Percentiles rank a stretch among this genome's conserved stretches.
phyloP scores from a whole-genome alignment of 257 asterid species.

The Nicotiana attenuata region DNA sequence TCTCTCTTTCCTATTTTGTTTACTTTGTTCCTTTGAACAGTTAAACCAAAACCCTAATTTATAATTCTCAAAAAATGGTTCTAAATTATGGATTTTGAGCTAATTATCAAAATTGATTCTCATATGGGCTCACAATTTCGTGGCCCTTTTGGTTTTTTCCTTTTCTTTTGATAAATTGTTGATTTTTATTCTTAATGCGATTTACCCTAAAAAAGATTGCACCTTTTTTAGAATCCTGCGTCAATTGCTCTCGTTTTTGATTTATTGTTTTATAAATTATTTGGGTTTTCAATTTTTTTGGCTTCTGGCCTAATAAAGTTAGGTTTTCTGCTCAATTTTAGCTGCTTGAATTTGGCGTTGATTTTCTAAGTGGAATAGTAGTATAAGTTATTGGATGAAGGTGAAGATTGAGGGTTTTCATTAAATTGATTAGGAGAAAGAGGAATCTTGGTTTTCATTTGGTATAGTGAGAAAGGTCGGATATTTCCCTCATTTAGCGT shows the following conservation, averaged over 20 bases:
- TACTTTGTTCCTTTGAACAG: not conserved
- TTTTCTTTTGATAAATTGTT: not conserved
- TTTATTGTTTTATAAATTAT: not conserved
- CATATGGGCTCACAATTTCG: conserved; percentile 11
- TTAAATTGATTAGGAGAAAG: conserved; percentile 18
- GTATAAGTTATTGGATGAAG: not conserved
- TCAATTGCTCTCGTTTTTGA: not conserved
- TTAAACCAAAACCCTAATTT: not conserved
- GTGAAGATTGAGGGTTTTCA: conserved; percentile 14
- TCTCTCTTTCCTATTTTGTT: not conserved
- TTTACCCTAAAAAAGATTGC: not conserved
- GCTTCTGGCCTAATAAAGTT: not conserved
- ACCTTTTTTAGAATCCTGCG: not conserved
- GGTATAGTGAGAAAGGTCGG: conserved; percentile 12
- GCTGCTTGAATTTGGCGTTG: not conserved
- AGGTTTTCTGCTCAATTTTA: not conserved
- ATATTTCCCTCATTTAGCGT: conserved; percentile 14
- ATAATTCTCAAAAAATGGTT: not conserved
- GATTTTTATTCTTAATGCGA: conserved; percentile 7
- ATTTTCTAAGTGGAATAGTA: not conserved
- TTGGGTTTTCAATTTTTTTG: not conserved
- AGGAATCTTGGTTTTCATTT: conserved; percentile 9
- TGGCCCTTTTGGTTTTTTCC: not conserved
- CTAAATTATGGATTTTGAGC: conserved; percentile 7
- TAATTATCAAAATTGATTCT: conserved; percentile 10